Conservation (phyloP, 495 filamentous ascomycete genomes). For the Aspergillus incahuasiensis region DNA sequence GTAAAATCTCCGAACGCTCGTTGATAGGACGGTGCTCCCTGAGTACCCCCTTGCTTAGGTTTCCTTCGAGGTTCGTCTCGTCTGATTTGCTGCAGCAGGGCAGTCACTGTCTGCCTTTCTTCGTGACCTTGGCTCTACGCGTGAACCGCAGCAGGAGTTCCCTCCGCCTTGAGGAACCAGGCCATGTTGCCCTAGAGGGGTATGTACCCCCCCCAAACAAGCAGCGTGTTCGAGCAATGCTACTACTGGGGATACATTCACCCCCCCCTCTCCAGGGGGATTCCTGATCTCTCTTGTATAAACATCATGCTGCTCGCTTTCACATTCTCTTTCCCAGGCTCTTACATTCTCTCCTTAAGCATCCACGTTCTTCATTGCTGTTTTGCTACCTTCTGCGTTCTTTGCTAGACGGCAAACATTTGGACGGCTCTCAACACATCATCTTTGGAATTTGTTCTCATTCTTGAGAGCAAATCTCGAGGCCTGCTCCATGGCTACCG, state of each 20-base stretch:
- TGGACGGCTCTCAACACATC: slow-evolving; percentile 31
- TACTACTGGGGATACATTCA: slow-evolving; percentile 30
- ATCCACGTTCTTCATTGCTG: slow-evolving; percentile 39
- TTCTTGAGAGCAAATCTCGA: slow-evolving; percentile 49
- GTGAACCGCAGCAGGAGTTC: slow-evolving; percentile 28
- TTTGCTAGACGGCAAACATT: slow-evolving; percentile 44
- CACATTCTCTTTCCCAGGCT: slow-evolving; percentile 57
- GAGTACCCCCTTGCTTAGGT: slow-evolving; percentile 41
- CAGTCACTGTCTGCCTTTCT: slow-evolving; percentile 27
- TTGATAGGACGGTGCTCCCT: slow-evolving; percentile 39
- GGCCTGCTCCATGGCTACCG: slow-evolving; percentile 44
- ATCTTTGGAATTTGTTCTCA: slow-evolving; percentile 48
- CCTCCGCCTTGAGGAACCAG: slow-evolving; percentile 28
- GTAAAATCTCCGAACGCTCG: slow-evolving; percentile 41
- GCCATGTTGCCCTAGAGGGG: slow-evolving; percentile 40
- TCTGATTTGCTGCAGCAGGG: slow-evolving; percentile 44
- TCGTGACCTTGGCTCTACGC: slow-evolving; percentile 32
- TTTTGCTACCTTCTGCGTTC: slow-evolving; percentile 37
- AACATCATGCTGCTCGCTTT: slow-evolving; percentile 47
- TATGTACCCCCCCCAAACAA: slow-evolving; percentile 32
- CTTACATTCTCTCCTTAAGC: slow-evolving; percentile 46
- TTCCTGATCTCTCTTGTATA: slow-evolving; percentile 40
- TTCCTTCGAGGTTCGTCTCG: slow-evolving; percentile 33
- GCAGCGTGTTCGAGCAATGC: slow-evolving; percentile 37
- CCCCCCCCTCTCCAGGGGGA: slow-evolving; percentile 31